Evolutionary conservation across 306 rosid species (phyloP).

Genomic region (Malus asiatica): DNA sequence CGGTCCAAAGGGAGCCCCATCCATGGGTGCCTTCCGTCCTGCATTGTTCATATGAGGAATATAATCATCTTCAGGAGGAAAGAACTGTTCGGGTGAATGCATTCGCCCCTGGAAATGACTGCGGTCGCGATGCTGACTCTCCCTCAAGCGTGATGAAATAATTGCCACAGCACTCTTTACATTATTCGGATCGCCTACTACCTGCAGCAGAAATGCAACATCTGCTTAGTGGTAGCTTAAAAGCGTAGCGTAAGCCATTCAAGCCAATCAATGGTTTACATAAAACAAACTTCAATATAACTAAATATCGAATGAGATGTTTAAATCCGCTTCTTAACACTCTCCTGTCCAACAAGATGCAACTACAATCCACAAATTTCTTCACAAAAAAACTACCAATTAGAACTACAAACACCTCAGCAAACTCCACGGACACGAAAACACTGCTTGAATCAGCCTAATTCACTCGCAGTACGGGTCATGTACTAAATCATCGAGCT

Average conservation of each 20-base stretch:
- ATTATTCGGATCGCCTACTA: slow-evolving; percentile 68
- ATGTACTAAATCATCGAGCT: neutral
- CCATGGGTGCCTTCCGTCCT: slow-evolving; percentile 61
- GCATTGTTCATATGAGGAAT: slow-evolving; percentile 49
- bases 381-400: neutral
- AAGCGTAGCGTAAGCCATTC: neutral
- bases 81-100: slow-evolving; percentile 79
- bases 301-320: neutral
- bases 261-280: neutral
- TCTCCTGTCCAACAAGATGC: neutral
- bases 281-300: neutral
- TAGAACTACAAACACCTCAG: neutral
- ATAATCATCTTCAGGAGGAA: slow-evolving; percentile 76
- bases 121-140: slow-evolving; percentile 98
- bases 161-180: slow-evolving; percentile 67
- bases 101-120: slow-evolving; percentile 68
- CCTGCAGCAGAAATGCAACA: slow-evolving; percentile 41
- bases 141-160: slow-evolving; percentile 87
- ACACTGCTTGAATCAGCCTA: neutral
- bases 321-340: neutral
- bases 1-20: slow-evolving; percentile 56
- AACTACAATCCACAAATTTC: neutral
- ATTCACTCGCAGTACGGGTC: neutral
- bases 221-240: neutral
- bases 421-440: neutral